phyloP scores from a whole-genome alignment of 257 asterid genomes.

The Avicennia marina region DNA sequence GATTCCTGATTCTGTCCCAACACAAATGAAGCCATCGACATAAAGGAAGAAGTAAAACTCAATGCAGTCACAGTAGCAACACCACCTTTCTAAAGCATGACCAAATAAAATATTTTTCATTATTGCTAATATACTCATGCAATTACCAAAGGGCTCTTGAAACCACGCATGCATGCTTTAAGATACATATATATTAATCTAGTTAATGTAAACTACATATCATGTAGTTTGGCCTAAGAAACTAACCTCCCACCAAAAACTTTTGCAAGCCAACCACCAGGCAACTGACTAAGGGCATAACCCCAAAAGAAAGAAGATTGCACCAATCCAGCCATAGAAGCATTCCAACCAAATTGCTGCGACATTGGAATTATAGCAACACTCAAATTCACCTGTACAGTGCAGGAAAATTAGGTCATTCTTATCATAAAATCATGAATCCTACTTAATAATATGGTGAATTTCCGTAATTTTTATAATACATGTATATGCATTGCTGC shows the following conservation, averaged over 20 bases:
- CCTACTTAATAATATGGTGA: conserved; percentile 9
- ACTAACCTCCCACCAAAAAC: conserved; percentile 93
- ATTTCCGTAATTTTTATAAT: too few relatives aligned
- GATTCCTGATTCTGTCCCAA: background rate
- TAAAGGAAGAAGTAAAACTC: background rate
- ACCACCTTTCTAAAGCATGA: background rate
- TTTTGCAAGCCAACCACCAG: conserved; percentile 98
- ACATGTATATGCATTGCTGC: too few relatives aligned
- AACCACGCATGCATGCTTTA: conserved; percentile 2
- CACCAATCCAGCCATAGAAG: conserved; percentile 91
- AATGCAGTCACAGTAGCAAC: conserved; percentile 3
- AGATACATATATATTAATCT: background rate
- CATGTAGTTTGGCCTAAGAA: conserved; percentile 17
- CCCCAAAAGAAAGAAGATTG: conserved; percentile 99
- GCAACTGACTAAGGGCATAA: conserved; percentile 94
- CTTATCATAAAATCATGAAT: conserved; percentile 4
- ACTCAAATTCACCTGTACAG: conserved; percentile 85
- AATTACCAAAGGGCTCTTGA: conserved; percentile 7
- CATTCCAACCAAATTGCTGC: conserved; percentile 93
- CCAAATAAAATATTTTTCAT: background rate
- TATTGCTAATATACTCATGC: conserved; percentile 1
- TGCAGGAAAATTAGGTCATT: conserved; percentile 19
- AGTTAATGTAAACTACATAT: conserved; percentile 4
- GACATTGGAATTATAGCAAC: conserved; percentile 98
- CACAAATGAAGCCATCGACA: background rate